Evolutionary conservation across 169 alveolate genomes (phyloP).

Genomic region (Babesia bovis): DNA sequence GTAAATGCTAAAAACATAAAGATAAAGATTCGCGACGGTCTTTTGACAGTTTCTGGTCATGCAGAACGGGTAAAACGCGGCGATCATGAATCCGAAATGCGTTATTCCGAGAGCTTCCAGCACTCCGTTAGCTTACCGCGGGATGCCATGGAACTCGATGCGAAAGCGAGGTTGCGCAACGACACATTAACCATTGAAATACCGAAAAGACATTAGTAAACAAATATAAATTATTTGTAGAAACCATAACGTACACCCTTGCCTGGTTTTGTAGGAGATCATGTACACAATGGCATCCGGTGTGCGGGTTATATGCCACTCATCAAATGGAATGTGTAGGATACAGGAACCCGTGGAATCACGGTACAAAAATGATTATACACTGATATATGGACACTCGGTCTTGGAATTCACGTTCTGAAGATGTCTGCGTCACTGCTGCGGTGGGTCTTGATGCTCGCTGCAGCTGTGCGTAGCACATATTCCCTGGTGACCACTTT

Average conservation of each 20-base stretch:
- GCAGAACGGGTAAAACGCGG: conserved; percentile 5
- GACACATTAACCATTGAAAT: conserved; percentile 33
- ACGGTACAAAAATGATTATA: neutral
- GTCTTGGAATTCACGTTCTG: neutral
- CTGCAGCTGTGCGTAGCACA: neutral
- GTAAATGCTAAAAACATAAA: conserved; percentile 33
- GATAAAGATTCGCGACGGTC: conserved; percentile 7
- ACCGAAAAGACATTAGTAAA: conserved; percentile 14
- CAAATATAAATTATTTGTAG: neutral
- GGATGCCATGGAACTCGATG: conserved; percentile 23
- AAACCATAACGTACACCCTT: neutral
- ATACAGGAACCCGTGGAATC: neutral
- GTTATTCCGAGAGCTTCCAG: conserved; percentile 9
- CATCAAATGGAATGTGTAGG: neutral
- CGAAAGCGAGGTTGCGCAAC: conserved; percentile 31
- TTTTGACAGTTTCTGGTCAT: conserved; percentile 9
- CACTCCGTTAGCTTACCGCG: conserved; percentile 37
- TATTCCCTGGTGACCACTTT: neutral
- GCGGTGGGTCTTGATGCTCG: neutral
- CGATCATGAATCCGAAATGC: neutral
- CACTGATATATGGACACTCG: neutral
- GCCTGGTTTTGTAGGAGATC: neutral
- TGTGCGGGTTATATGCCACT: conserved; percentile 6
- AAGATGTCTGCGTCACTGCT: neutral
- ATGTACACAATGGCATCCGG: neutral